Base-by-base conservation (phyloP, 805 yeast genomes). In the Wickerhamiella nectarea region DNA sequence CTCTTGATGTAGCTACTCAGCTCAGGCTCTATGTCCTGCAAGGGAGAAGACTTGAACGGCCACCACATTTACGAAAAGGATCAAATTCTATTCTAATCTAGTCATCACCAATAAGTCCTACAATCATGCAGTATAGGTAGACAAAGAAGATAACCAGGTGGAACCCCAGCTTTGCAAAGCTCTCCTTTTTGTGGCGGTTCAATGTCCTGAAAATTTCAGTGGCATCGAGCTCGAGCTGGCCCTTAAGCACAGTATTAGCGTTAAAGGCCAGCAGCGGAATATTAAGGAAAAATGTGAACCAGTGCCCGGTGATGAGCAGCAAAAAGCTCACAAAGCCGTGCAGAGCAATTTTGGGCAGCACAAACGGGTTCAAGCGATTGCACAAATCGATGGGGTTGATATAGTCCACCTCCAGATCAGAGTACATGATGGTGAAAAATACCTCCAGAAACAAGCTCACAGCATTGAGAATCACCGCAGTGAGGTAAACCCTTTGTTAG, bases 201-300 rank as follows among this genome's bases (percentile, higher is more conserved):
- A 89, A 74, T 26, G 96, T 87, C 70, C 97, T 78, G 68, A 89
- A 89, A 57, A 89, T 91, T 66, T 91, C 98, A 34, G 98, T 89
- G 47, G 98, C 97, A 64, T 89, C 98, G 59, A 91, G 75, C 48
- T 82, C 66, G 62, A 86, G 86, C 64, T 77, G 79, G 63, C 85
- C 84, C 54, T 73, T 78, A 65, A 79, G 64, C 56, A 83, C 72
- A 63, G 83, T 81, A 67, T 81, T 79, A 46, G 68, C 75, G 61
- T 89, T 89, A 71, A 70, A 86, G 28, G 85, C 91, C 42, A 85
- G 64, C 50, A 91, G 67, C 40, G 97, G 97, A 52, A 81, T 65
- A 65, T 87, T 87, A 60, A 91, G 63, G 57, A 89, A 64, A 62
- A 91, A 80, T 18, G 85, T 76, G 62, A 84, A 76, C 95, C 96